Evolutionary conservation across 371 early-diverging fungal species (phyloP).

Genomic region (Blastocladiella emersonii): DNA sequence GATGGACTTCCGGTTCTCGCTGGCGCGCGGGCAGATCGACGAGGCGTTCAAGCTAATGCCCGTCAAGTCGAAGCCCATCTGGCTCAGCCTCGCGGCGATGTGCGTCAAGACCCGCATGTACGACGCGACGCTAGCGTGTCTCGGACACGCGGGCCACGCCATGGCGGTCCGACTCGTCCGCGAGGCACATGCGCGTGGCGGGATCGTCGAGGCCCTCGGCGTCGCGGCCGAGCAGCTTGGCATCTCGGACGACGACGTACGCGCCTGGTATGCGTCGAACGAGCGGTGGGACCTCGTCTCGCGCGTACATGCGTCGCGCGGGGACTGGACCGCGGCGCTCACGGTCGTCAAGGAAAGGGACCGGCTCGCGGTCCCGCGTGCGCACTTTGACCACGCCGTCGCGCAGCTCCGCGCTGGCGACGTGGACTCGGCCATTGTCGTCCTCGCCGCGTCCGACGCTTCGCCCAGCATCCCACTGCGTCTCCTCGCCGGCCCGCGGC

Average conservation of each 20-base stretch:
- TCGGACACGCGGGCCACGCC: slow-evolving; percentile 28
- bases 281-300: slow-evolving; percentile 19
- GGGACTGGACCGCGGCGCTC: slow-evolving; percentile 29
- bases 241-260: slow-evolving; percentile 2
- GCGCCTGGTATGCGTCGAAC: not conserved
- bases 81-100: slow-evolving; percentile 29
- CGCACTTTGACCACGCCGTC: not conserved
- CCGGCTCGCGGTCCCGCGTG: slow-evolving; percentile 16
- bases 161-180: slow-evolving; percentile 15
- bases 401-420: no score
- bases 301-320: slow-evolving; percentile 16
- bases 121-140: slow-evolving; percentile 22
- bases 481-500: no score
- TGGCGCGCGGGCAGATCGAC: slow-evolving; percentile 28
- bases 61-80: slow-evolving; percentile 24
- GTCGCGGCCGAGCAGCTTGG: slow-evolving; percentile 24
- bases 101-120: slow-evolving; percentile 25
- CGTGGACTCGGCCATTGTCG: no score
- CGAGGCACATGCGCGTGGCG: slow-evolving; percentile 6
- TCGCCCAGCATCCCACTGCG: no score
- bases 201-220: slow-evolving; percentile 12
- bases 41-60: slow-evolving; percentile 26
- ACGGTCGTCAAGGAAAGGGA: slow-evolving; percentile 21
- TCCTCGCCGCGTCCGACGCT: no score
- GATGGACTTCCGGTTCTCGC: slow-evolving; percentile 26